A percentile compares a stretch with the other conserved stretches of the same genome.
phyloP scores from a whole-genome alignment of 805 yeast genomes.

The Lipomyces sp. region DNA sequence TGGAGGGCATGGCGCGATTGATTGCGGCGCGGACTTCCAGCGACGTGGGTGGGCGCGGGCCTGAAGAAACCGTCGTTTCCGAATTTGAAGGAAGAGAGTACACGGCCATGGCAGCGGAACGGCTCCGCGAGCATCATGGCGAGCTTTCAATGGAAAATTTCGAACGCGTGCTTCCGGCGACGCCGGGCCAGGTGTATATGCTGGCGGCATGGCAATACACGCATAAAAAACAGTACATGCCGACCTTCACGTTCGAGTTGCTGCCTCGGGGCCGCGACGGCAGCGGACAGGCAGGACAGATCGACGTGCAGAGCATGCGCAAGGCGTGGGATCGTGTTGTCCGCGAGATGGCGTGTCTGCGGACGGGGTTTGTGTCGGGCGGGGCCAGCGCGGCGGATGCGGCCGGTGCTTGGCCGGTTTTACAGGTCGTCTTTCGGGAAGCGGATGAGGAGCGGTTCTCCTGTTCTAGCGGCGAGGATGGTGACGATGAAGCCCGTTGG shows the following conservation, averaged over 20 bases:
- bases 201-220: constrained; percentile 27
- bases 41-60: not conserved
- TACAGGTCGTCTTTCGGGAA: constrained; percentile 18
- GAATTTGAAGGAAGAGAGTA: not conserved
- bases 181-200: constrained; percentile 31
- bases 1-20: constrained; percentile 10
- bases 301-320: no score
- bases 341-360: constrained; percentile 15
- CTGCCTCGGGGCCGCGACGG: no score
- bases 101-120: no score
- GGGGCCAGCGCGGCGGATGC: constrained; percentile 2
- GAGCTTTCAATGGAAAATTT: not conserved
- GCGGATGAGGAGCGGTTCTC: not conserved
- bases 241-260: constrained; percentile 17
- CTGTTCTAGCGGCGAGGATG: not conserved
- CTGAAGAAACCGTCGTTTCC: not conserved
- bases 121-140: not conserved
- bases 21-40: not conserved
- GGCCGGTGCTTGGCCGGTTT: constrained; percentile 18
- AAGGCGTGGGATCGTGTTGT: constrained; percentile 24
- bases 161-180: constrained; percentile 25
- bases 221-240: constrained; percentile 2
- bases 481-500: not conserved
- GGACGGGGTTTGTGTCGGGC: constrained; percentile 26
- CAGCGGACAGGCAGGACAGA: no score